A percentile compares a stretch with the other conserved stretches of the same genome.
Conservation (phyloP, 306 rosid species). For the Dalbergia oliveri region DNA sequence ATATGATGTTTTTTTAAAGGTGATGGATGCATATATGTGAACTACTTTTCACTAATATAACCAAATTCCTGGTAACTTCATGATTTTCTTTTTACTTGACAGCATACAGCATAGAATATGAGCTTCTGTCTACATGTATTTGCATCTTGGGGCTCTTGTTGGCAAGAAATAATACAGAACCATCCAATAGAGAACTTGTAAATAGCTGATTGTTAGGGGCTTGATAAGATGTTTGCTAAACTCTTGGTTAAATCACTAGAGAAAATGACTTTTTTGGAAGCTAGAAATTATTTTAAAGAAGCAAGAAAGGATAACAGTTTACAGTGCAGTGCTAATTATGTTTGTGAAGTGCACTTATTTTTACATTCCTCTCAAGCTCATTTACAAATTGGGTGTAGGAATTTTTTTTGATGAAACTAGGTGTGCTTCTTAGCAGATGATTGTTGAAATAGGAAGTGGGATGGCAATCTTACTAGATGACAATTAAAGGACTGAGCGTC, state of each 20-base stretch:
- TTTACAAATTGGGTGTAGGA: slow-evolving; percentile 13
- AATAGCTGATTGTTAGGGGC: not conserved
- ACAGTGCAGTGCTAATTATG: slow-evolving; percentile 17
- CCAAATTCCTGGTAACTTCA: slow-evolving; percentile 31
- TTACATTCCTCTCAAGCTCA: slow-evolving; percentile 21
- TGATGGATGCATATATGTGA: not conserved
- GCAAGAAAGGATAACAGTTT: slow-evolving; percentile 18
- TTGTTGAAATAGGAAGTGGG: slow-evolving; percentile 30
- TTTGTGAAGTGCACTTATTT: not conserved
- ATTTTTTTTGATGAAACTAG: slow-evolving; percentile 27
- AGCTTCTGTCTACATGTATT: slow-evolving; percentile 24
- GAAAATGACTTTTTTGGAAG: slow-evolving; percentile 25
- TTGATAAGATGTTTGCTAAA: not conserved
- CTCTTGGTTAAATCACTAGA: slow-evolving; percentile 12
- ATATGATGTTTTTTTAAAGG: slow-evolving; percentile 29
- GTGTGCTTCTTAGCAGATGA: slow-evolving; percentile 17
- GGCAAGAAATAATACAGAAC: slow-evolving; percentile 13
- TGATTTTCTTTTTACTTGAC: slow-evolving; percentile 11
- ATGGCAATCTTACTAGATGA: slow-evolving; percentile 35
- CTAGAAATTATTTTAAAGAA: slow-evolving; percentile 33
- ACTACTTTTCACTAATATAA: slow-evolving; percentile 12
- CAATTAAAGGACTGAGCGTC: slow-evolving; percentile 9
- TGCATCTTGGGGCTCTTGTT: slow-evolving; percentile 7
- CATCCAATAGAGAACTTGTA: slow-evolving; percentile 1
- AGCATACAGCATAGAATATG: slow-evolving; percentile 23